Base-by-base conservation (phyloP, 1,284 basidiomycete species). In the Leccinum fallax region DNA sequence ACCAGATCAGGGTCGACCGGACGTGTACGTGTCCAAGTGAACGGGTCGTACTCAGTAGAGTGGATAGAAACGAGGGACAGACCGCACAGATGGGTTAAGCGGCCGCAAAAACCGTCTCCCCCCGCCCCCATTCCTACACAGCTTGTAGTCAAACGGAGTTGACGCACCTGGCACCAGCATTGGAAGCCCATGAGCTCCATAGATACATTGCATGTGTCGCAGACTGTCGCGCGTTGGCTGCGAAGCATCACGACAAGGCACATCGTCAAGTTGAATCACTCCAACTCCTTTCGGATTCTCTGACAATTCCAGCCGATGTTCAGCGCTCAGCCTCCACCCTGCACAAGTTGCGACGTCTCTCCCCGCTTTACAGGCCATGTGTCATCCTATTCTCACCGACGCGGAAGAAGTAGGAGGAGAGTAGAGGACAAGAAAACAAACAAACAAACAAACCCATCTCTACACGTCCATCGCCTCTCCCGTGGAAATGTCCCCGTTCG, bases 391-490 rank as follows among this genome's bases (percentile, higher is more conserved):
- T 24, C 3, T 5, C 15, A 21, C 46, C 21, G 21, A 49, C 21
- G 13, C 11, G 21, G 46, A 49, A 49, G 21, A 7, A 43, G 40
- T 19, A 19, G 40, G 40, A 1, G 5, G 40, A 43, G 40, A 19
- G 1, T 13, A 36, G 13, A 4, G 13, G 36, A 15, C 16, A 43
- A 40, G 28, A 28, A 28, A 28, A 28, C 28, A 24, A 16, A 3
- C 8, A 10, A 46, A 15, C 46, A 48, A 48, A 21, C 46, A 15
- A 49, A 13, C 11, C 21, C n/a, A 53, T 32, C 10, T 32, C 61
- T 73, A 71, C 36, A 71, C 59, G 10, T 74, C 73, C 76, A 74
- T 74, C 8, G 63, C 66, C 55, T 78, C 77, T 28, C 66, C 64
- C 19, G 62, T 64, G 36, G 74, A 64, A 16, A 67, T 66, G 9